These are phyloP conservation scores for Chrysoporthe puriensis DNA, from an alignment of 2,329 filamentous ascomycete species.

Conservation along the genomic window DNA sequence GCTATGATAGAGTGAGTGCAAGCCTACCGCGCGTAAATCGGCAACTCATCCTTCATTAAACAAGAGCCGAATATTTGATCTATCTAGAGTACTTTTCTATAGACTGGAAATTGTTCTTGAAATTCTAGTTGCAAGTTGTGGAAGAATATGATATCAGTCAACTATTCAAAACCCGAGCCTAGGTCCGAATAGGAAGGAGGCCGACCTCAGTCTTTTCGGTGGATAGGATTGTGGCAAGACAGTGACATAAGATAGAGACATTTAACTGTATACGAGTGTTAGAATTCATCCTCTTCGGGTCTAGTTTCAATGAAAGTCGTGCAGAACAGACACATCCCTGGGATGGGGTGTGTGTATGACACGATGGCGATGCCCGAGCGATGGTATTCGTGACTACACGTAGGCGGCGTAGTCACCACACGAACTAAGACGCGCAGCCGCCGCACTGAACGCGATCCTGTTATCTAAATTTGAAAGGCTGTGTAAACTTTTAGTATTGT, in stretches of 20 bases:
- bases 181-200: slow-evolving; percentile 14
- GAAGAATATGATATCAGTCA: neutral
- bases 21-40: neutral
- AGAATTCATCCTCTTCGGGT: neutral
- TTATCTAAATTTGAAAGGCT: neutral
- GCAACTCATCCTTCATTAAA: neutral
- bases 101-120: neutral
- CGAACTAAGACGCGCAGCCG: neutral
- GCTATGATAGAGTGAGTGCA: neutral
- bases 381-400: neutral
- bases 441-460: too few relatives aligned
- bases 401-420: neutral
- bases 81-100: neutral
- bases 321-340: neutral
- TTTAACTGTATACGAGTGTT: too few relatives aligned
- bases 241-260: neutral
- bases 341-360: neutral
- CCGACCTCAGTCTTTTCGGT: neutral
- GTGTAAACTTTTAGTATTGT: neutral
- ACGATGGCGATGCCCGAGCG: neutral
- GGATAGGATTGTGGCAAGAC: neutral
- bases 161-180: slow-evolving; percentile 14
- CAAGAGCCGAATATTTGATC: neutral
- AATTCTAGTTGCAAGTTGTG: neutral
- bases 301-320: neutral